Evolutionary conservation across 352 stramenopile species (phyloP).

Genomic region (Globisporangium acanthophoron): DNA sequence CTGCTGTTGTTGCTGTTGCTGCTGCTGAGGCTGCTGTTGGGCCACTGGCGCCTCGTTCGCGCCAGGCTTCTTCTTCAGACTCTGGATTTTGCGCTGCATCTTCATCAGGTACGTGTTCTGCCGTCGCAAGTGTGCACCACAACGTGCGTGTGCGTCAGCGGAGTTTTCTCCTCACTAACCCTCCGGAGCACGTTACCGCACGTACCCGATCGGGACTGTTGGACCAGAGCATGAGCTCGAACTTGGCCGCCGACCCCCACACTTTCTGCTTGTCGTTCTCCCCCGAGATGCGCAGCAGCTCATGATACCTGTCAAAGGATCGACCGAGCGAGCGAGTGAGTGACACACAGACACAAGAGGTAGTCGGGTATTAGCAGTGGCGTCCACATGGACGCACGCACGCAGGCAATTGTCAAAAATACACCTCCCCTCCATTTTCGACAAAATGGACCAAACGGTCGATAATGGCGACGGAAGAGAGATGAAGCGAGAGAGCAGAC

Average conservation of each 20-base stretch:
- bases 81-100: conserved; percentile 82
- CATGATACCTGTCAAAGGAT: conserved; percentile 55
- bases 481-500: conserved; percentile 8
- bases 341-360: neutral
- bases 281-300: conserved; percentile 75
- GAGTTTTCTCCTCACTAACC: neutral
- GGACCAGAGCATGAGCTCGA: conserved; percentile 84
- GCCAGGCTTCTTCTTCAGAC: conserved; percentile 64
- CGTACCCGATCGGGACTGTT: conserved; percentile 62
- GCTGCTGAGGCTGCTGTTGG: conserved; percentile 13
- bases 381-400: too few species aligned
- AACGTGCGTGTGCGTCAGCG: neutral
- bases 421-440: neutral
- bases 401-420: neutral
- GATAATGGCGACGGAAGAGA: neutral
- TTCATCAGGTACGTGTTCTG: conserved; percentile 79
- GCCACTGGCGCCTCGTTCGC: conserved; percentile 21
- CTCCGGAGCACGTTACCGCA: neutral
- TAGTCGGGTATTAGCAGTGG: neutral
- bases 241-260: conserved; percentile 80
- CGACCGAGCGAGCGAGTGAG: too few species aligned
- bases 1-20: conserved; percentile 20
- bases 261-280: conserved; percentile 84
- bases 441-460: neutral
- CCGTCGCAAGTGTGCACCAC: conserved; percentile 1